Evolutionary conservation across 2,329 filamentous ascomycete species (phyloP), one percentile per base, ranked within the genome.

Genomic region (Rutstroemia sp.): DNA sequence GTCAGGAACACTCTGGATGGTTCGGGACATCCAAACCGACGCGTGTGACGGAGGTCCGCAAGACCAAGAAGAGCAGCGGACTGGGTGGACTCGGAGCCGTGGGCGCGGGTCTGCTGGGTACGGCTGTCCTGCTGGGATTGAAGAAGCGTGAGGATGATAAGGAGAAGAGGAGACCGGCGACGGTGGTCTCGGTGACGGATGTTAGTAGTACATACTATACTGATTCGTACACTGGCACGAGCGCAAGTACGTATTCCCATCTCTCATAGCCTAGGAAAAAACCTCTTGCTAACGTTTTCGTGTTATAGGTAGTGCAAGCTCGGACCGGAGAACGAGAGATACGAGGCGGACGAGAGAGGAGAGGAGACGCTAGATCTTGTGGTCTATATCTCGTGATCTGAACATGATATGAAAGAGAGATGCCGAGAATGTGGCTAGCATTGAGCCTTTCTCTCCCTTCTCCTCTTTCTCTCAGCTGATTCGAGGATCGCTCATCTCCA

Each of bases 21-120:
- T 83, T 81, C 54, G 81, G 76, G 23, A 72, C 74, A 37, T 73
- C 77, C 27, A 73, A 77, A 62, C 76, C 62, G 63, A 70, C 65
- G 65, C 73, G 76, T 59, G 71, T 75, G 42, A 68, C 73, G 54
- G 66, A 71, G 54, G 61, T 68, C 42, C 73, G 73, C 60, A 80
- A 83, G 73, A 75, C 73, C 60, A 80, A 83, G 73, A 75, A 73
- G 60, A 75, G 72, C 23, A 70, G 73, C 61, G 77, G 79, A 19
- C 69, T 73, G 19, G 76, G 76, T 61, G 80, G 79, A 74, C 65
- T 84, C 19, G 79, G 79, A 27, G 68, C 82, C 39, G 61, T 69
- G 41, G 65, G 64, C 19, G 65, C 66, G n/a, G 67, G 64, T 17
- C 52, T 69, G 27, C 25, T 64, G 5, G 66, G 66, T 5, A 41